Evolutionary conservation across 176 grass and related monocot species (phyloP).

Genomic region (Carex littledalei): DNA sequence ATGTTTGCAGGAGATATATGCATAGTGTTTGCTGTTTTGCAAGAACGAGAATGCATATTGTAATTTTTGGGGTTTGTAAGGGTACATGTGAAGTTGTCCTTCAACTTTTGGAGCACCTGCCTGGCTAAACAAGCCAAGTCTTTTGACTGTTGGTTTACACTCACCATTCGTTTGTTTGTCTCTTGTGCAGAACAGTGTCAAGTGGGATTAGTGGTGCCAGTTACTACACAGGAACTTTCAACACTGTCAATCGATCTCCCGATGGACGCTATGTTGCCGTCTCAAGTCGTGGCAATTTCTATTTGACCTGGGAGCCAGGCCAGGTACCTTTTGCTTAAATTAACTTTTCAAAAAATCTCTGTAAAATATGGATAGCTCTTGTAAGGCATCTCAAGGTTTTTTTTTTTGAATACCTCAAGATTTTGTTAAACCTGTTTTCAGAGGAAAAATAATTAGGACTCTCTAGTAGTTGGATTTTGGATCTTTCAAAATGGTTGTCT

Average conservation of each 20-base stretch:
- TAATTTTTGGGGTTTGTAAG: background rate
- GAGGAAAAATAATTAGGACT: background rate
- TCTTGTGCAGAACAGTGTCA: conserved; percentile 92
- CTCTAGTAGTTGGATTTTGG: background rate
- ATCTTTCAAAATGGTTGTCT: background rate
- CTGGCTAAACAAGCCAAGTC: background rate
- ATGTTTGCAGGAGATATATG: background rate
- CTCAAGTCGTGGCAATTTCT: conserved; percentile 93
- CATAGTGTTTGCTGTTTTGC: background rate
- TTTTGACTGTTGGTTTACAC: background rate
- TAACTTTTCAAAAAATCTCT: background rate
- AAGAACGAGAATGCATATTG: background rate
- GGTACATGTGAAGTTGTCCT: background rate
- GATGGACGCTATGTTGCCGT: conserved; percentile 90
- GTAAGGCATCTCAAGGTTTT: background rate
- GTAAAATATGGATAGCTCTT: background rate
- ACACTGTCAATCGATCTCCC: conserved; percentile 79
- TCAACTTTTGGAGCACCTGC: background rate
- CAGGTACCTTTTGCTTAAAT: conserved; percentile 36
- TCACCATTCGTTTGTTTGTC: conserved; percentile 10
- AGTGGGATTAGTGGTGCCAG: conserved; percentile 98
- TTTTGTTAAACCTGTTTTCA: background rate
- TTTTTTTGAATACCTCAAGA: background rate
- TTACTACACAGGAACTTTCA: conserved; percentile 97
- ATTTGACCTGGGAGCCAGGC: conserved; percentile 95